Evolutionary conservation across 2,329 filamentous ascomycete genomes (phyloP).

Genomic region (Ploettnerulaceae sp.): DNA sequence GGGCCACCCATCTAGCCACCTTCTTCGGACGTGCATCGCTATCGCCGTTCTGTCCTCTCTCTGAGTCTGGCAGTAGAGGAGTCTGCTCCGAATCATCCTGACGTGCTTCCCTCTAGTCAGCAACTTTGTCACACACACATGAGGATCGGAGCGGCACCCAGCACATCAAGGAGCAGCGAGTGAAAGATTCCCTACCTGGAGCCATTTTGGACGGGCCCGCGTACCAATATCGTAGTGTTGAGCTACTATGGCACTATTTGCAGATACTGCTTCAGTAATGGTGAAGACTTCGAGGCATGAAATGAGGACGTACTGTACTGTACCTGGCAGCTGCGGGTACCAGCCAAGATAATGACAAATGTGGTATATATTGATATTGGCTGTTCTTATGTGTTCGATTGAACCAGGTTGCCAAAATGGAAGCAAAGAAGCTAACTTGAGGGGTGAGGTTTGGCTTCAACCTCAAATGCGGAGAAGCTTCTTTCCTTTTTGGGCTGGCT

Average conservation of each 20-base stretch:
- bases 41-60: constrained; percentile 6
- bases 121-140: too few relatives aligned
- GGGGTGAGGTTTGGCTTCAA: not conserved
- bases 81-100: constrained; percentile 12
- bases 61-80: constrained; percentile 22
- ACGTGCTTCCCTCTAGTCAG: not conserved
- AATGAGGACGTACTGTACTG: too few relatives aligned
- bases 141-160: too few relatives aligned
- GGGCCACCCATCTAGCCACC: constrained; percentile 17
- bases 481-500: constrained; percentile 19
- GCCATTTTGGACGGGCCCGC: constrained; percentile 9
- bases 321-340: not conserved
- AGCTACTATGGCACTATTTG: constrained; percentile 16
- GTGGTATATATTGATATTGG: constrained; percentile 15
- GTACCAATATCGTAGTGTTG: constrained; percentile 27
- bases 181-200: constrained; percentile 2
- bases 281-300: too few relatives aligned
- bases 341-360: constrained; percentile 24
- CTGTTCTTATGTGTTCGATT: not conserved
- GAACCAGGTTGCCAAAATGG: constrained; percentile 17
- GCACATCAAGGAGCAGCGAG: too few relatives aligned
- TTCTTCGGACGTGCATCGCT: constrained; percentile 12
- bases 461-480: constrained; percentile 22
- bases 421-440: constrained; percentile 7
- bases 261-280: too few relatives aligned